phyloP scores from a whole-genome alignment of 257 asterid species.

The Solanum ossicruentum region DNA sequence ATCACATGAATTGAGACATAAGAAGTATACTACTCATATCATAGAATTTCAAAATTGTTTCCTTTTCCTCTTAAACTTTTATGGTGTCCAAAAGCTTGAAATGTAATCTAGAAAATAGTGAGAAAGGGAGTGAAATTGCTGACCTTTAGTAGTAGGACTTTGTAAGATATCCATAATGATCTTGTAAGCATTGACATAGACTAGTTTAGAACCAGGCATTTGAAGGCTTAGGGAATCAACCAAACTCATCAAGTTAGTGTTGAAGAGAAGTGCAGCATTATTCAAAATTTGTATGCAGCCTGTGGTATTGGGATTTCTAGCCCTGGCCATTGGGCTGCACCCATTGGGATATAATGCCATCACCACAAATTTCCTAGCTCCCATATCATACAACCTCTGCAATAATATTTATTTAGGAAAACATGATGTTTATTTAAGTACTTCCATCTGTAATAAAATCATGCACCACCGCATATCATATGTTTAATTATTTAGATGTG shows the following conservation, averaged over 20 bases:
- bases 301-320: constrained; percentile 3
- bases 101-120: neutral
- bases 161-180: constrained; percentile 37
- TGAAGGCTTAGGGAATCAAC: constrained; percentile 22
- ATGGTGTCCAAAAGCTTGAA: neutral
- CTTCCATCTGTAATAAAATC: neutral
- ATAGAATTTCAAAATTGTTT: neutral
- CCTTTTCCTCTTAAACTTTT: neutral
- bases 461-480: neutral
- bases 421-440: neutral
- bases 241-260: constrained; percentile 29
- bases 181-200: constrained; percentile 48
- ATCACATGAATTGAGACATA: neutral
- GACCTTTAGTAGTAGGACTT: constrained; percentile 40
- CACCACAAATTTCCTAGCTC: constrained; percentile 67
- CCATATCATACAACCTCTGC: constrained; percentile 56
- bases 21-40: neutral
- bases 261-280: constrained; percentile 41
- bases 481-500: neutral
- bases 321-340: constrained; percentile 48
- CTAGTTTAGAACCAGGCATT: constrained; percentile 46
- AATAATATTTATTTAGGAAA: neutral
- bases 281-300: constrained; percentile 40
- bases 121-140: neutral
- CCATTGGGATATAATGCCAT: constrained; percentile 62